phyloP scores from a whole-genome alignment of 352 stramenopile genomes.

The Phytophthora multivora region DNA sequence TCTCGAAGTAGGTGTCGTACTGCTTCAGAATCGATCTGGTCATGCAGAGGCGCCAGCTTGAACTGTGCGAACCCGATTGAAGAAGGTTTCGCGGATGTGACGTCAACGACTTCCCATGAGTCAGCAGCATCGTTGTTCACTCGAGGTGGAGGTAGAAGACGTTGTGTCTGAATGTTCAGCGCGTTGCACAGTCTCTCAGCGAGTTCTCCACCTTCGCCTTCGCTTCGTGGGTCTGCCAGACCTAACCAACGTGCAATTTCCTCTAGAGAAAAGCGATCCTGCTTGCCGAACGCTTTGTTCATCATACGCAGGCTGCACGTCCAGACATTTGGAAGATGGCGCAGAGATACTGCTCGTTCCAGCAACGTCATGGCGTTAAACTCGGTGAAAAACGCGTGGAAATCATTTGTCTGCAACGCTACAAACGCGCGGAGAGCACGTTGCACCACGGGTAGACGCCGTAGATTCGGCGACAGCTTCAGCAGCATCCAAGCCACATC shows the following conservation, averaged over 20 bases:
- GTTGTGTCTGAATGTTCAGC: constrained; percentile 54
- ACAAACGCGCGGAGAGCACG: constrained; percentile 57
- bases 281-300: constrained; percentile 69
- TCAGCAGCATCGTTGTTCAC: constrained; percentile 10
- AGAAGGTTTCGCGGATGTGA: neutral
- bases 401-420: constrained; percentile 57
- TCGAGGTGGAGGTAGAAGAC: constrained; percentile 1
- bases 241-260: constrained; percentile 43
- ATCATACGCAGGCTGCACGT: constrained; percentile 41
- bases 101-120: constrained; percentile 33
- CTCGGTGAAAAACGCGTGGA: constrained; percentile 31
- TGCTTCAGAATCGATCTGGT: constrained; percentile 22
- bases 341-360: constrained; percentile 46
- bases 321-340: constrained; percentile 50
- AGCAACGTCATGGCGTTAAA: constrained; percentile 42
- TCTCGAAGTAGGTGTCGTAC: constrained; percentile 25
- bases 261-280: constrained; percentile 53
- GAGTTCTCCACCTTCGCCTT: constrained; percentile 22
- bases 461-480: constrained; percentile 33
- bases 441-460: constrained; percentile 23
- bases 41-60: constrained; percentile 35
- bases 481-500: constrained; percentile 48
- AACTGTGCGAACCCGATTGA: constrained; percentile 40
- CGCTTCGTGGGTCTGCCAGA: constrained; percentile 12
- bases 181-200: constrained; percentile 40